Evolutionary conservation across 2,329 filamentous ascomycete species (phyloP), one percentile per base, ranked within the genome.

Genomic region (Orbilia quercus): DNA sequence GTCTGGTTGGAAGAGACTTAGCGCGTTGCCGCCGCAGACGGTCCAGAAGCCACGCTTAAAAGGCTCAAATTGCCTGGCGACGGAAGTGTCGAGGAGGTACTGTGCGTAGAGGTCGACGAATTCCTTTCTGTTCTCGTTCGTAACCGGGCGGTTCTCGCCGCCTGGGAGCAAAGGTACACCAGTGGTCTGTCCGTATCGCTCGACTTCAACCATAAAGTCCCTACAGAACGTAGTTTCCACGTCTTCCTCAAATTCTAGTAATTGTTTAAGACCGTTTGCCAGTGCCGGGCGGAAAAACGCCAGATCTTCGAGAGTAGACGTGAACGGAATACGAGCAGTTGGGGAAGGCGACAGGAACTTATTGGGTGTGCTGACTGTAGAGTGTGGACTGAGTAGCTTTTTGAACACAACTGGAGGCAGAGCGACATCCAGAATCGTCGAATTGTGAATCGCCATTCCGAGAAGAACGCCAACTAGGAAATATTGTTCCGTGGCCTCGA

Each of bases 11-110:
- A 96, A 96, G 1, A 97, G 85, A 0, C 90, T 91, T 36, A 96
- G 84, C 0, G 93, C 92, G 79, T 95, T 96, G 36, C 92, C 91
- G 36, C 90, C 91, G 79, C 92, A 96, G 25, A 96, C 91, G 0
- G 91, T 96, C 80, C 92, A 97, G 81, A 97, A 97, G 0, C 93
- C 93, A 62, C 92, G 87, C 79, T 95, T 95, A 84, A 97, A 97
- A 0, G 93, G 92, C 79, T 96, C 92, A 76, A 96, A 97, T 78
- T 96, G 92, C 42, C 91, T 86, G 40, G 86, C 83, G 0, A 96
- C 90, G 0, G 91, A 86, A 5, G 85, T 88, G 77, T 96, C 92
- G 9, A 97, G 86, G 7, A 94, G 80, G 79, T 94, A 90, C 40
- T 88, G 87, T 7, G 96, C 86, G 79, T 96, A 96, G 1, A 92